phyloP scores from a whole-genome alignment of 2,329 filamentous ascomycete genomes.

The Diaporthe humulicola region DNA sequence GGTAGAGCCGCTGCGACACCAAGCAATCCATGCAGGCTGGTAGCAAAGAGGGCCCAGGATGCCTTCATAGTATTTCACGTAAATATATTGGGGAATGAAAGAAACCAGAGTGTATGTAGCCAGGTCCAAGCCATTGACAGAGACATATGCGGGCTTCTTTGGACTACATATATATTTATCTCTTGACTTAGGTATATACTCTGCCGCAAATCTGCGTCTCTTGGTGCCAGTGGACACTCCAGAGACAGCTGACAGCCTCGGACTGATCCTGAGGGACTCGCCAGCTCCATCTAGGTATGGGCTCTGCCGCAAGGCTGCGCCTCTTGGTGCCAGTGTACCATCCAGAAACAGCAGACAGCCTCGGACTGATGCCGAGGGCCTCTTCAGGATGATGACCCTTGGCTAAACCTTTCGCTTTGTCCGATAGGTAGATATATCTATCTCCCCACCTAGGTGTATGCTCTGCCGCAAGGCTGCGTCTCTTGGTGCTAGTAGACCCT shows the following conservation, averaged over 20 bases:
- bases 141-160: background rate
- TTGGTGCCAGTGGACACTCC: background rate
- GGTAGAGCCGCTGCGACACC: background rate
- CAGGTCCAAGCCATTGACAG: background rate
- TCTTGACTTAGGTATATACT: background rate
- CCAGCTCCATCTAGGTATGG: too few relatives aligned
- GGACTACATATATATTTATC: background rate
- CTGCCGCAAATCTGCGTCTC: background rate
- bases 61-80: background rate
- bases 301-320: background rate
- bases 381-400: too few relatives aligned
- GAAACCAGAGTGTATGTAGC: background rate
- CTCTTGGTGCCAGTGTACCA: background rate
- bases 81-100: background rate
- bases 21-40: conserved; percentile 1
- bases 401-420: too few relatives aligned
- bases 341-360: background rate
- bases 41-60: background rate
- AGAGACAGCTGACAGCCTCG: background rate
- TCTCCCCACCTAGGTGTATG: background rate
- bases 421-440: too few relatives aligned
- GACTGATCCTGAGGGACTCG: background rate
- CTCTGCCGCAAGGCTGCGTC: background rate
- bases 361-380: background rate
- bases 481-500: background rate